These are phyloP conservation scores for Oryza glaberrima DNA, from an alignment of 176 grass and related monocot genomes.

Conservation along the genomic window DNA sequence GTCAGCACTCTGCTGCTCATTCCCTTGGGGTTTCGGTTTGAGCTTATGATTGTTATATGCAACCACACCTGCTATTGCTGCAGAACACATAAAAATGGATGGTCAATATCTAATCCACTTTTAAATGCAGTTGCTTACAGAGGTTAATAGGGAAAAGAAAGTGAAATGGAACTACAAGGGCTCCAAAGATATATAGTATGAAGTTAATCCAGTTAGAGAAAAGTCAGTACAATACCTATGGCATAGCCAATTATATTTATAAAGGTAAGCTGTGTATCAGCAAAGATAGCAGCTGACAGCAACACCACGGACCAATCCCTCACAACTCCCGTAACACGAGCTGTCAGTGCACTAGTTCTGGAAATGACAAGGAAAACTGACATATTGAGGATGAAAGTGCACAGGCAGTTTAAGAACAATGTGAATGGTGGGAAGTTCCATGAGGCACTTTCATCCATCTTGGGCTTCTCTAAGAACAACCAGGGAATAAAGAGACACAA, in stretches of 20 bases:
- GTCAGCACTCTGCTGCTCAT: slow-evolving; percentile 43
- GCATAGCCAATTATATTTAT: slow-evolving; percentile 97
- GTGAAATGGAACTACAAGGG: neutral
- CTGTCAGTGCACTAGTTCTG: slow-evolving; percentile 92
- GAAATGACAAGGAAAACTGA: slow-evolving; percentile 99
- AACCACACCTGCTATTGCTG: slow-evolving; percentile 95
- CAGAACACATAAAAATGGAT: slow-evolving; percentile 33
- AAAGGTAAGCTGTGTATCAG: slow-evolving; percentile 90
- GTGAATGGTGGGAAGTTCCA: slow-evolving; percentile 91
- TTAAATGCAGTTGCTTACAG: slow-evolving; percentile 6
- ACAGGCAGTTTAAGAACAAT: slow-evolving; percentile 91
- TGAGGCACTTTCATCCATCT: slow-evolving; percentile 86
- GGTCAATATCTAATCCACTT: slow-evolving; percentile 25
- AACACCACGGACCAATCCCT: slow-evolving; percentile 95
- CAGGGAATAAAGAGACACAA: slow-evolving; percentile 95
- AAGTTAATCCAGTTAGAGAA: slow-evolving; percentile 20
- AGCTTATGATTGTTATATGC: slow-evolving; percentile 96
- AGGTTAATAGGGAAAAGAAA: neutral
- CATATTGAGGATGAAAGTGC: slow-evolving; percentile 92
- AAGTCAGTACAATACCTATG: slow-evolving; percentile 72
- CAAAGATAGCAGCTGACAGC: slow-evolving; percentile 87
- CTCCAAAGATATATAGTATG: neutral
- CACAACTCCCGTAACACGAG: slow-evolving; percentile 94
- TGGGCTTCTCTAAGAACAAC: slow-evolving; percentile 98
- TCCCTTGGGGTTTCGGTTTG: slow-evolving; percentile 55